Base-by-base conservation (phyloP, 2,329 filamentous ascomycete species). In the Diplodia corticola region DNA sequence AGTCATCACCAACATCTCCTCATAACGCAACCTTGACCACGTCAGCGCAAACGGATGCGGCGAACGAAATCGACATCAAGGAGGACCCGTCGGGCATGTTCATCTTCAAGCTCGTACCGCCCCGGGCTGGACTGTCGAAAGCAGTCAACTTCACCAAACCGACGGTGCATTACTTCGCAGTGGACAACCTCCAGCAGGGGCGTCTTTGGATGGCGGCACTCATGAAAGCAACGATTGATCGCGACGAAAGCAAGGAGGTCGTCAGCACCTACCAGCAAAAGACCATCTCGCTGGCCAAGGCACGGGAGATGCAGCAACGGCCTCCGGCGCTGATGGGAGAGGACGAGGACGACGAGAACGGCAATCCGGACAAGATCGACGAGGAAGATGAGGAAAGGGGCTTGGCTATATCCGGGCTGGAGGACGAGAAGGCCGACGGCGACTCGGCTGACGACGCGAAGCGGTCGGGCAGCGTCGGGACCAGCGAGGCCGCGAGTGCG, bases 141-240 rank as follows among this genome's bases (percentile, higher is more conserved):
- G 95, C 93, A 0, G 94, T 99, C 67, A 97, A 93, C 75, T 99
- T 99, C 76, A 99, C 95, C 1, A 97, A 97, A 77, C 95, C 95
- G 4, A 95, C 93, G 9, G 91, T 97, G 46, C 95, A 99, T 77
- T 98, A 97, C 78, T 99, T 99, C 77, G 95, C 96, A 5, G 93
- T 97, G 24, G 93, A 96, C 63, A 97, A 91, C 72, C 82, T 97
- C 67, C 88, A 92, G 72, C 88, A 95, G 74, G 95, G 95, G 17
- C 88, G 95, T 13, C 82, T 96, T 48, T 99, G 95, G 95, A 99
- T 99, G 95, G 95, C 93, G 4, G 95, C 95, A 5, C 82, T 99
- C 61, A 96, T 99, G 92, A 99, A 99, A 80, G 95, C 95, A 12
- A 99, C 95, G 1, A 99, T 99, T 72, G 94, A 98, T 75, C 90